Base-by-base conservation (phyloP, 495 filamentous ascomycete genomes). In the Recurvomyces mirabilis region DNA sequence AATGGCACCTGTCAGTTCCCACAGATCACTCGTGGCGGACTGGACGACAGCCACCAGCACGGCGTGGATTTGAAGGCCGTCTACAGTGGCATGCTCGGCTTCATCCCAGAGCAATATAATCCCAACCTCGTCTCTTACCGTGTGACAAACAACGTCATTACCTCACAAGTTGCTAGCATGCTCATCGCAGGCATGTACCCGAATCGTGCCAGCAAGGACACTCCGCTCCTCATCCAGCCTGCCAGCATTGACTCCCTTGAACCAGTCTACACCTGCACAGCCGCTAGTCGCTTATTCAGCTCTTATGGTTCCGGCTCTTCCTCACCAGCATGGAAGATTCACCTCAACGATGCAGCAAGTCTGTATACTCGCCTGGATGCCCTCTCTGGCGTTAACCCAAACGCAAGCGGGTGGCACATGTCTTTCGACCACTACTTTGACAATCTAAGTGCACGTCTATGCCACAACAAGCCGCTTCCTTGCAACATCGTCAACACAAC, bases 391-490 rank as follows among this genome's bases (percentile, higher is more conserved):
- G 68, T 83, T 12, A 48, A 65, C 23, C 56, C 70, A 1, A 59
- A 52, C 29, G 72, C 76, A 48, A 52, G 57, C 0, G 70, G 69
- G 22, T 86, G 78, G 66, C 77, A 82, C 49, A 64, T 55, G 19
- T 72, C 65, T 46, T 75, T 74, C 41, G 81, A 86, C 57, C 79
- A 83, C 58, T 84, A 83, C 58, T 84, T 74, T 56, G 81, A 86
- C 55, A 83, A 81, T 41, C 68, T 86, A 17, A 79, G 75, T 5
- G 72, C 79, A 1, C 69, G 79, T 5, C 73, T 79, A 41, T 86
- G 81, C 51, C 77, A 84, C 43, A 54, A 50, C 23, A 76, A 78
- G 46, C 70, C 76, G 0, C 65, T 82, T 1, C 79, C 81, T 0
- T 83, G 78, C 54, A 68, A 69, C 13, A 52, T 67, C 12, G 58